Conservation (phyloP, 192 early-diverging fungal genomes). For the Chytriomyces sp. region DNA sequence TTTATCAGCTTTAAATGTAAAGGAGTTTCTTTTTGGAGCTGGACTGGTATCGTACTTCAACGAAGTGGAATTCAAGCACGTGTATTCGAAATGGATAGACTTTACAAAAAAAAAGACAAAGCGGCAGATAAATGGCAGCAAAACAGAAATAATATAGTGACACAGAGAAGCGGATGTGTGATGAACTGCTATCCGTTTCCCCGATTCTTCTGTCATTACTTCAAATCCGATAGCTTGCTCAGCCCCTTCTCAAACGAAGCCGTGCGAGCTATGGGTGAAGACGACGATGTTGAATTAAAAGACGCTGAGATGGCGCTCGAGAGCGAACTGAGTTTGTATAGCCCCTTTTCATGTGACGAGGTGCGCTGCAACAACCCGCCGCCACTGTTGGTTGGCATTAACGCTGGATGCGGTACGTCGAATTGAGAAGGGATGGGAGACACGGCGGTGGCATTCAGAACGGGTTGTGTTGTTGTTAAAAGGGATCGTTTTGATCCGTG, state of each 20-base stretch:
- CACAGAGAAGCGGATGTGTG: background rate
- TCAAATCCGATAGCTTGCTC: conserved; percentile 6
- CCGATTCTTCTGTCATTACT: too few relatives aligned
- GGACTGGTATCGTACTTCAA: background rate
- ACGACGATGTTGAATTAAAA: background rate
- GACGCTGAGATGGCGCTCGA: background rate
- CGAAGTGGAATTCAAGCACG: background rate
- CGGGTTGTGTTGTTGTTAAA: too few relatives aligned
- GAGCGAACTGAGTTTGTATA: conserved; percentile 15
- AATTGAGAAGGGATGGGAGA: conserved; percentile 1
- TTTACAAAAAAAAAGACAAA: background rate
- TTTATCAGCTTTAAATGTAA: too few relatives aligned
- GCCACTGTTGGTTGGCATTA: background rate
- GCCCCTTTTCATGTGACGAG: conserved; percentile 13
- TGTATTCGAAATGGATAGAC: background rate
- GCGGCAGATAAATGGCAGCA: background rate
- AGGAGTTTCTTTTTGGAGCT: too few relatives aligned
- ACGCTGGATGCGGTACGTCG: background rate
- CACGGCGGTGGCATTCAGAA: background rate
- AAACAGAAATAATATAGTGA: background rate
- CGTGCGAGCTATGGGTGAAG: background rate
- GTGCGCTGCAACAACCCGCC: conserved; percentile 4
- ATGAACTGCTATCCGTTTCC: background rate
- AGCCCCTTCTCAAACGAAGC: conserved; percentile 25
- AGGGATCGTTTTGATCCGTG: background rate